A percentile compares a stretch with the other conserved stretches of the same genome.
phyloP scores from a whole-genome alignment of 1,284 basidiomycete genomes.

The Amylostereum chailletii region DNA sequence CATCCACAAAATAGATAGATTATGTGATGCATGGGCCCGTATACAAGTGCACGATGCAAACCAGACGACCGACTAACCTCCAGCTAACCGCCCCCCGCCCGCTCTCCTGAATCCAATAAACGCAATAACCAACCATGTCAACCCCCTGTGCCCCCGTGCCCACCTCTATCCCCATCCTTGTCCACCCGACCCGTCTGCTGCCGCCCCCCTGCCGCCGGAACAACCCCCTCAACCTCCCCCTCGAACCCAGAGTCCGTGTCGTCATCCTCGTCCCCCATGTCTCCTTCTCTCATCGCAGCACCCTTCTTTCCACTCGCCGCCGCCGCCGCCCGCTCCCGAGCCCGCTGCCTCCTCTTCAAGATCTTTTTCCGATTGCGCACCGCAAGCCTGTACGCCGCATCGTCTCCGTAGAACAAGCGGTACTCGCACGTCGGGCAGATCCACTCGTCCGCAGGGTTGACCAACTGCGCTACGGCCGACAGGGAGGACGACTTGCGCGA shows the following conservation, averaged over 20 bases:
- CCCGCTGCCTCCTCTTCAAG: constrained; percentile 61
- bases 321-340: constrained; percentile 66
- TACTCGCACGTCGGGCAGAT: constrained; percentile 88
- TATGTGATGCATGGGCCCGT: neutral
- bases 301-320: constrained; percentile 25
- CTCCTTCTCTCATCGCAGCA: constrained; percentile 28
- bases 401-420: constrained; percentile 75
- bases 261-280: constrained; percentile 27
- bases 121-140: neutral
- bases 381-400: constrained; percentile 51
- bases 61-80: neutral
- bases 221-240: constrained; percentile 15
- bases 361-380: constrained; percentile 74
- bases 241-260: constrained; percentile 18
- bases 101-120: neutral
- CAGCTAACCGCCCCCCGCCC: neutral
- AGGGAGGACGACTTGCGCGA: constrained; percentile 26
- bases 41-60: neutral
- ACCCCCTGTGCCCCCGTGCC: neutral
- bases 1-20: neutral
- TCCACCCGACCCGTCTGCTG: constrained; percentile 13
- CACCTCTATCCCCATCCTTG: constrained; percentile 7
- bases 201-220: constrained; percentile 15
- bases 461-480: constrained; percentile 30
- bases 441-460: constrained; percentile 73